phyloP scores from a whole-genome alignment of 1,139 yeast species.

The Pichia sp. region DNA sequence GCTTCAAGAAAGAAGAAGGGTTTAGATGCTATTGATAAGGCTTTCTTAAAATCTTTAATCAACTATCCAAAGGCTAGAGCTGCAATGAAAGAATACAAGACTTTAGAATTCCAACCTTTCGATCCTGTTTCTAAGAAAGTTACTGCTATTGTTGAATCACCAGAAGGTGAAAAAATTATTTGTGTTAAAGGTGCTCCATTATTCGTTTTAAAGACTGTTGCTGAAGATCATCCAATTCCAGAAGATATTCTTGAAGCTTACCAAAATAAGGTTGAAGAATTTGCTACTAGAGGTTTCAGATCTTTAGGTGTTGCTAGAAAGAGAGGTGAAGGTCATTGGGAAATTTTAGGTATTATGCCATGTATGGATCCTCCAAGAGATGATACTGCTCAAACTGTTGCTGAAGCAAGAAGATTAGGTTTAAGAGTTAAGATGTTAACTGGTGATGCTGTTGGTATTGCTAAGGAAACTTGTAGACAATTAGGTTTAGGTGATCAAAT shows the following conservation, averaged over 20 bases:
- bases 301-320: constrained; percentile 98
- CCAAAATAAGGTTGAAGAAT: constrained; percentile 95
- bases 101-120: constrained; percentile 92
- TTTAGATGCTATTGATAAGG: constrained; percentile 96
- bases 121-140: constrained; percentile 97
- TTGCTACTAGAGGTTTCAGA: constrained; percentile 98
- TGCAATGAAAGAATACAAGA: constrained; percentile 93
- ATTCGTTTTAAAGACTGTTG: constrained; percentile 90
- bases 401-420: constrained; percentile 91
- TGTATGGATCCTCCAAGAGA: constrained; percentile 99
- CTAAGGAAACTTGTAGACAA: constrained; percentile 98
- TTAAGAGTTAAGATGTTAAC: constrained; percentile 95
- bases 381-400: constrained; percentile 93
- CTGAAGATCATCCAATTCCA: constrained; percentile 94
- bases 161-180: constrained; percentile 92
- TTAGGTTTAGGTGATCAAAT: constrained; percentile 95
- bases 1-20: constrained; percentile 99
- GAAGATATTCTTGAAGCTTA: constrained; percentile 93
- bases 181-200: constrained; percentile 99
- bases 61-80: constrained; percentile 89
- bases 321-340: constrained; percentile 99
- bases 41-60: constrained; percentile 88
- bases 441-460: constrained; percentile 99
- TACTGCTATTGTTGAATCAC: constrained; percentile 90
- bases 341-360: constrained; percentile 95